phyloP scores from a whole-genome alignment of 2,329 filamentous ascomycete species.

The Ophidiomyces ophidiicola region DNA sequence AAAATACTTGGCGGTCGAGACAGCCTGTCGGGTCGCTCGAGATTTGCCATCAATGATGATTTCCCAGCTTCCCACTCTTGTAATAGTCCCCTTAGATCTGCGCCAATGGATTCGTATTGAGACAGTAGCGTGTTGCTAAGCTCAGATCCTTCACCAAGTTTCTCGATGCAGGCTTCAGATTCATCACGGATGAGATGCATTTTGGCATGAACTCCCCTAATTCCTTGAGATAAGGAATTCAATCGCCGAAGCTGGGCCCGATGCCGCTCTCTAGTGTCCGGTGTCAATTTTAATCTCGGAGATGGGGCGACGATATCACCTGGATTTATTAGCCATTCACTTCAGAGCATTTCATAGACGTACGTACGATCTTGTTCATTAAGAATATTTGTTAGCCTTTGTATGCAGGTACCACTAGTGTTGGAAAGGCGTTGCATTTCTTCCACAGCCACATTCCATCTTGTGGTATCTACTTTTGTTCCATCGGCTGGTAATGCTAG shows the following conservation, averaged over 20 bases:
- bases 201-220: constrained; percentile 85
- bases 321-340: constrained; percentile 13
- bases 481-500: constrained; percentile 75
- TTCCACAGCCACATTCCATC: constrained; percentile 68
- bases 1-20: constrained; percentile 39
- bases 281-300: constrained; percentile 23
- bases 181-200: constrained; percentile 85
- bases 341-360: constrained; percentile 2
- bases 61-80: constrained; percentile 81
- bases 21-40: constrained; percentile 50
- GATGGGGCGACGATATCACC: constrained; percentile 38
- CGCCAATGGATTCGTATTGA: constrained; percentile 90
- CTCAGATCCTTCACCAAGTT: constrained; percentile 54
- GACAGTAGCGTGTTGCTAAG: constrained; percentile 66
- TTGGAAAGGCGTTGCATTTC: constrained; percentile 55
- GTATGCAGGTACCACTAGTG: constrained; percentile 50
- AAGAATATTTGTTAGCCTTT: constrained; percentile 56
- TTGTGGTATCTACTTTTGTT: constrained; percentile 59
- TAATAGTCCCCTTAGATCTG: constrained; percentile 68
- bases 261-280: constrained; percentile 62
- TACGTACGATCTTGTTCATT: constrained; percentile 65
- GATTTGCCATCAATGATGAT: constrained; percentile 65
- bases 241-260: constrained; percentile 80
- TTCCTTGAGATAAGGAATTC: constrained; percentile 75
- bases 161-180: constrained; percentile 65